phyloP scores from a whole-genome alignment of 345 rosid species.

The Litchi chinensis region DNA sequence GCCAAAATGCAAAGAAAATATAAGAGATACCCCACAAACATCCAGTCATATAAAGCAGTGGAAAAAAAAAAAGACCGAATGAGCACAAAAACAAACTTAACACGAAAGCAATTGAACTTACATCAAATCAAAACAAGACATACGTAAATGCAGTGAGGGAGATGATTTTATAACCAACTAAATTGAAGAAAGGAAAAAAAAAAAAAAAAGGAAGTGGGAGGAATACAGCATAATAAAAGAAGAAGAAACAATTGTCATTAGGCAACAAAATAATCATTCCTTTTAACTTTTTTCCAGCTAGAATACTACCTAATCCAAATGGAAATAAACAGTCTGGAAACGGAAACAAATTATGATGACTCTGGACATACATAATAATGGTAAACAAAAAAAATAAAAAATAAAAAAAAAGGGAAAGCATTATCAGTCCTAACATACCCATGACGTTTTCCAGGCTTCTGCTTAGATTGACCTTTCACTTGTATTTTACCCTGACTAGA shows the following conservation, averaged over 20 bases:
- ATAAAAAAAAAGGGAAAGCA: conserved; percentile 17
- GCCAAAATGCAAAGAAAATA: neutral
- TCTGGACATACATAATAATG: neutral
- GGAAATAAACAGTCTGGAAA: neutral
- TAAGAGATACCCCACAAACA: neutral
- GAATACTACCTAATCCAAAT: neutral
- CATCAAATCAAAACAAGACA: too few relatives aligned
- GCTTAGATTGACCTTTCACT: conserved; percentile 60
- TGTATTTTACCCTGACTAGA: conserved; percentile 48
- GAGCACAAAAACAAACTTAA: neutral
- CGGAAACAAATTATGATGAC: neutral
- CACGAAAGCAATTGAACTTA: neutral
- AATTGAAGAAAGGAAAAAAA: neutral
- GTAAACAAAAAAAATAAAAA: conserved; percentile 9
- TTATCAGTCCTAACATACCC: conserved; percentile 54
- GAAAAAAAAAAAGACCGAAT: neutral
- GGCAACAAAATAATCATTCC: neutral
- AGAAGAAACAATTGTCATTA: neutral
- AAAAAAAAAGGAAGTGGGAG: neutral
- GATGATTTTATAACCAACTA: neutral
- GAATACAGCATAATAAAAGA: neutral
- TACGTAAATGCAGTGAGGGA: neutral
- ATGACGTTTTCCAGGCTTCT: conserved; percentile 72
- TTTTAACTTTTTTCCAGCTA: neutral
- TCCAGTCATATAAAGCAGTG: neutral